These are phyloP conservation scores for Fragaria ananassa DNA, from an alignment of 306 rosid species.

Conservation along the genomic window DNA sequence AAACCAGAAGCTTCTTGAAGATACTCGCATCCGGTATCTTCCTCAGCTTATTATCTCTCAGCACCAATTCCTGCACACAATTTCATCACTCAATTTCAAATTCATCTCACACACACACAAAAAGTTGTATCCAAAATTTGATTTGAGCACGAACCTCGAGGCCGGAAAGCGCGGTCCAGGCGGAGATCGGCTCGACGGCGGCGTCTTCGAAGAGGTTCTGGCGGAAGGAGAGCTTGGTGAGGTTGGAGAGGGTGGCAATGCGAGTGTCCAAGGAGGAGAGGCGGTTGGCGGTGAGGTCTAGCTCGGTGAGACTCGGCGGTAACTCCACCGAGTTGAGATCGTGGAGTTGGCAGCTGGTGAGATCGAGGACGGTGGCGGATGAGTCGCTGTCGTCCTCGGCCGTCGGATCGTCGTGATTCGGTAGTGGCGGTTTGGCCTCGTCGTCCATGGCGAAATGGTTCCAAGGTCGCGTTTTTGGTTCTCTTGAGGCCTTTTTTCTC, in stretches of 20 bases:
- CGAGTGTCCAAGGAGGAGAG: conserved; percentile 73
- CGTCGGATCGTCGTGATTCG: conserved; percentile 25
- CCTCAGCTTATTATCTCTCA: conserved; percentile 72
- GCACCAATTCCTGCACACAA: conserved; percentile 61
- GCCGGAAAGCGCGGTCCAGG: conserved; percentile 53
- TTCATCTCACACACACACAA: neutral
- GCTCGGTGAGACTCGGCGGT: conserved; percentile 59
- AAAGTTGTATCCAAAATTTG: neutral
- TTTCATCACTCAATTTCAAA: neutral
- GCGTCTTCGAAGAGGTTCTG: conserved; percentile 73
- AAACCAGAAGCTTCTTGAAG: conserved; percentile 64
- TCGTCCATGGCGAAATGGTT: conserved; percentile 16
- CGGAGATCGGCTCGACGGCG: conserved; percentile 62
- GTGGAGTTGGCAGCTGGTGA: conserved; percentile 78
- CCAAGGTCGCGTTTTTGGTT: neutral
- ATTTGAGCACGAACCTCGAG: conserved; percentile 44
- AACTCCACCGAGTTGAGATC: conserved; percentile 75
- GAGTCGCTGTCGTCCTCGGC: conserved; percentile 38
- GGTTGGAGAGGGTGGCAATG: conserved; percentile 58
- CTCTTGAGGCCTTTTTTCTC: neutral
- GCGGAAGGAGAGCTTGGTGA: conserved; percentile 77
- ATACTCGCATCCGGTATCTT: conserved; percentile 70
- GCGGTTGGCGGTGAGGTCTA: conserved; percentile 89
- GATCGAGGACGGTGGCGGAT: conserved; percentile 71
- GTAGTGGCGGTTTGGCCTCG: conserved; percentile 14